Evolutionary conservation across 768 basidiomycete genomes (phyloP).

Genomic region (Russula virescens): DNA sequence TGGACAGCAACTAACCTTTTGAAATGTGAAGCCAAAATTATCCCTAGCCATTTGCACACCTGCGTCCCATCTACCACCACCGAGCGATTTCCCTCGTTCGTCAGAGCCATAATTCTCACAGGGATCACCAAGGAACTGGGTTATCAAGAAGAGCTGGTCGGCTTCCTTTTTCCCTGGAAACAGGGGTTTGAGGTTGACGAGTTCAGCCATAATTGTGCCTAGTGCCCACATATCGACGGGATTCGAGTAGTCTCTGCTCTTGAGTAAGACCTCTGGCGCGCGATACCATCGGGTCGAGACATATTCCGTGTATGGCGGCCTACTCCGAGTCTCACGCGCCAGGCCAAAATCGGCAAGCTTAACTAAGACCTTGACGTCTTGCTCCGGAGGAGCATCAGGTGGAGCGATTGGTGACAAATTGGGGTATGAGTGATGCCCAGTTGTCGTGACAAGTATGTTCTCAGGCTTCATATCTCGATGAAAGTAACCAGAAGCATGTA

Average conservation of each 20-base stretch:
- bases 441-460: constrained; percentile 96
- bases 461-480: constrained; percentile 99
- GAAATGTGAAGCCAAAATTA: constrained; percentile 76
- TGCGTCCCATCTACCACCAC: constrained; percentile 83
- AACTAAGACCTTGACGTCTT: constrained; percentile 93
- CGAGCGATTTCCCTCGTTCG: constrained; percentile 56
- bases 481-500: constrained; percentile 90
- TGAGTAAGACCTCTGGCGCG: constrained; percentile 91
- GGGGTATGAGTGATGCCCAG: constrained; percentile 88
- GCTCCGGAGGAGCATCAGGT: constrained; percentile 65
- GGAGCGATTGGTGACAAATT: constrained; percentile 66
- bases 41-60: constrained; percentile 84
- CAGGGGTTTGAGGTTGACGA: constrained; percentile 89
- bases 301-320: constrained; percentile 97
- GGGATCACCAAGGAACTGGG: constrained; percentile 91
- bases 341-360: constrained; percentile 99
- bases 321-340: constrained; percentile 80
- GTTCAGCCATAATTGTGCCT: constrained; percentile 96
- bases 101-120: constrained; percentile 77
- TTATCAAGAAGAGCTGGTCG: constrained; percentile 89
- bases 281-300: constrained; percentile 99
- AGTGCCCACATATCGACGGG: constrained; percentile 99
- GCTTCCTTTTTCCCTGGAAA: constrained; percentile 92
- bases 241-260: constrained; percentile 89
- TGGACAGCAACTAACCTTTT: constrained; percentile 55